phyloP scores from a whole-genome alignment of 1,284 basidiomycete species.

The Trichosporon sp. region DNA sequence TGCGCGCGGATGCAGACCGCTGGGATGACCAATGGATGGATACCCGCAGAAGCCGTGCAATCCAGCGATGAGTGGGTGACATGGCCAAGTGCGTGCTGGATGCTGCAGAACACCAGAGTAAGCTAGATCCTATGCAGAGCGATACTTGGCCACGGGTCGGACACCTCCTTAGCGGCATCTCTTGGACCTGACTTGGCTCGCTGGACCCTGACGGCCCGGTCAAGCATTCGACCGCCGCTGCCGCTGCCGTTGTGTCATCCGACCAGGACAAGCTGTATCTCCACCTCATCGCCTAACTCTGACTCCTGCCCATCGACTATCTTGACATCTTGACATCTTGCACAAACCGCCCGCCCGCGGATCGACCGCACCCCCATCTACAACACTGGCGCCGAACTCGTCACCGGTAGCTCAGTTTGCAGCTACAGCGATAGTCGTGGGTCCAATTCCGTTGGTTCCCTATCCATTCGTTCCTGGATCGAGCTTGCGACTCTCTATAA shows the following conservation, averaged over 20 bases:
- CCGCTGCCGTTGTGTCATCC: neutral
- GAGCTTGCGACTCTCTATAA: slow-evolving; percentile 1
- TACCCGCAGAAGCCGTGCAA: neutral
- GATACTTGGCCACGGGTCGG: neutral
- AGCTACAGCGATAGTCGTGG: neutral
- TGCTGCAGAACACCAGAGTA: too few species aligned
- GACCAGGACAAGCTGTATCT: neutral
- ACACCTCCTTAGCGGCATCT: neutral
- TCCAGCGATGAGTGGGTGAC: too few species aligned
- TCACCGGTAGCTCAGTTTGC: neutral
- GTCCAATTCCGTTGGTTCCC: neutral
- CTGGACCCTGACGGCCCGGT: neutral
- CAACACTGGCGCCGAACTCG: neutral
- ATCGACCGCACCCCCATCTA: neutral
- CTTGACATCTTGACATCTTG: neutral
- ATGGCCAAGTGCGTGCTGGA: too few species aligned
- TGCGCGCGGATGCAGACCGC: neutral
- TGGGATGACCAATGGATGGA: neutral
- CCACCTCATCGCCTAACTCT: neutral
- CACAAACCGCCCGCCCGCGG: neutral
- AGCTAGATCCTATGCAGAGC: neutral
- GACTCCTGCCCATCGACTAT: neutral
- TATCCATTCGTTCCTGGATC: neutral
- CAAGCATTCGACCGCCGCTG: neutral
- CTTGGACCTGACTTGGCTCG: slow-evolving; percentile 2